A percentile compares a stretch with the other conserved stretches of the same genome.
Conservation (phyloP, 306 rosid genomes). For the Quercus aquifolioides region DNA sequence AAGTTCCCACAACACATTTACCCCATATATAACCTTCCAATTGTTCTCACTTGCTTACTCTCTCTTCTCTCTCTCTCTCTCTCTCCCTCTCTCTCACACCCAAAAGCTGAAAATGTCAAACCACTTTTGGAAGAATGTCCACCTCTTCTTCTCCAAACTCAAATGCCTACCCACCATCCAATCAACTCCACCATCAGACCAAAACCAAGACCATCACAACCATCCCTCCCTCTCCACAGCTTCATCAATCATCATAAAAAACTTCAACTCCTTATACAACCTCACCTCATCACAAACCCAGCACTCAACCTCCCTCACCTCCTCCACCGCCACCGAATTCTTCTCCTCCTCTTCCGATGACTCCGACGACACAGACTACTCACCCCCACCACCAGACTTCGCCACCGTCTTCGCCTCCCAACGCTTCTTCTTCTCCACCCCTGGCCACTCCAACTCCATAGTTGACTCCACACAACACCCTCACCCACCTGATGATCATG, state of each 20-base stretch:
- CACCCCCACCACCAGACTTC: constrained; percentile 47
- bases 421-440: constrained; percentile 92
- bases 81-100: background rate
- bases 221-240: constrained; percentile 19
- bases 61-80: background rate
- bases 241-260: constrained; percentile 16
- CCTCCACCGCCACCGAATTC: constrained; percentile 27
- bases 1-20: background rate
- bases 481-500: background rate
- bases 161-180: constrained; percentile 45
- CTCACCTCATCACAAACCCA: constrained; percentile 6
- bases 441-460: constrained; percentile 86
- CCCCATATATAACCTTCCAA: background rate
- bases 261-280: constrained; percentile 11
- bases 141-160: constrained; percentile 69
- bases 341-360: constrained; percentile 30
- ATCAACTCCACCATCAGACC: constrained; percentile 25
- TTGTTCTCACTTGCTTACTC: background rate
- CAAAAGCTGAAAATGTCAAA: constrained; percentile 34
- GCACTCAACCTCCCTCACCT: constrained; percentile 26
- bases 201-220: constrained; percentile 13
- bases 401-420: constrained; percentile 65
- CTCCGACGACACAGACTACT: constrained; percentile 29
- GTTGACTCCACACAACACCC: constrained; percentile 30
- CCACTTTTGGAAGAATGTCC: constrained; percentile 47